Percentiles rank a stretch among this genome's conserved stretches.
These are phyloP conservation scores for Omphalea diandra DNA, from an alignment of 441 rosid species.

Conservation along the genomic window DNA sequence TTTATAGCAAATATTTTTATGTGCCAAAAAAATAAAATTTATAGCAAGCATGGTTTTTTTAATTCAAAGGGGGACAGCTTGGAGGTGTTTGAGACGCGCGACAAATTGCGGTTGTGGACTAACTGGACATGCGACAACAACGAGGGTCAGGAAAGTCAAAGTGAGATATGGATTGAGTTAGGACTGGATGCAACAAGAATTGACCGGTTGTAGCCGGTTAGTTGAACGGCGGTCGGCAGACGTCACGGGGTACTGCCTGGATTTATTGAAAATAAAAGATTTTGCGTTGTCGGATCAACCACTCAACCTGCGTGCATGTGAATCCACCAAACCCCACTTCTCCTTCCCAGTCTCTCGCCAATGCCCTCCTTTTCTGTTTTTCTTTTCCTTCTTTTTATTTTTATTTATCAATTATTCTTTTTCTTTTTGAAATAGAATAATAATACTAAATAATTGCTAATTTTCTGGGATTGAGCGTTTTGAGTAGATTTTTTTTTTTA, in stretches of 20 bases:
- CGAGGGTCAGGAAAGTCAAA: not conserved
- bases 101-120: not conserved
- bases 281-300: conserved; percentile 31
- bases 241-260: conserved; percentile 42
- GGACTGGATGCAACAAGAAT: not conserved
- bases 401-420: too few relatives aligned
- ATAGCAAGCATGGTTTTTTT: too few relatives aligned
- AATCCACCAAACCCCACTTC: conserved; percentile 29
- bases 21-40: too few relatives aligned
- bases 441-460: too few relatives aligned
- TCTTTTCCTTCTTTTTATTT: too few relatives aligned
- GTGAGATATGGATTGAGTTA: too few relatives aligned
- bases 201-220: conserved; percentile 34
- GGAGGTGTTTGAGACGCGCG: conserved; percentile 8
- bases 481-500: too few relatives aligned
- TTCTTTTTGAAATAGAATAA: too few relatives aligned
- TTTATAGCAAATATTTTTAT: too few relatives aligned
- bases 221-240: conserved; percentile 38
- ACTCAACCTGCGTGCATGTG: conserved; percentile 36
- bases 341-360: not conserved
- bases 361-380: too few relatives aligned
- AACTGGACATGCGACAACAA: not conserved
- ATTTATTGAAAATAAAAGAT: not conserved
- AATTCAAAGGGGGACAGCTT: too few relatives aligned
- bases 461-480: too few relatives aligned